These are phyloP conservation scores for Fusarium subtropicale DNA, from an alignment of 2,329 filamentous ascomycete species.

Conservation along the genomic window DNA sequence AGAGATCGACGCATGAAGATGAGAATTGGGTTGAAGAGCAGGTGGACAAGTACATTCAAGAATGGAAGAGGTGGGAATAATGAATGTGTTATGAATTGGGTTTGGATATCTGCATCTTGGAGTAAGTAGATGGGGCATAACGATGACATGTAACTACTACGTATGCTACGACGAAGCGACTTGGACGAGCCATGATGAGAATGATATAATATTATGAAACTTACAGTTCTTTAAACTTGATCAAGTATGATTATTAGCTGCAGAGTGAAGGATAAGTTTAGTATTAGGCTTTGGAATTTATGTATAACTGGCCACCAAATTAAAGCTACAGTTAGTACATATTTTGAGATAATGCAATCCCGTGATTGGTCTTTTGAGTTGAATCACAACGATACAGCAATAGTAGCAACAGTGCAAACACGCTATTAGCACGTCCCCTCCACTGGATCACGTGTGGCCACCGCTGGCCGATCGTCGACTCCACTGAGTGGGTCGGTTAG, in stretches of 20 bases:
- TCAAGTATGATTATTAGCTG: no score
- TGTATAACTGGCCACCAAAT: no score
- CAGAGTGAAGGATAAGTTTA: no score
- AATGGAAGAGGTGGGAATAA: constrained; percentile 71
- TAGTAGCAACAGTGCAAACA: not conserved
- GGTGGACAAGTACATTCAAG: constrained; percentile 62
- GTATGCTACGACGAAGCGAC: constrained; percentile 33
- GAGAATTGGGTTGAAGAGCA: constrained; percentile 57
- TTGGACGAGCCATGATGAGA: constrained; percentile 33
- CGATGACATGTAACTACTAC: constrained; percentile 33
- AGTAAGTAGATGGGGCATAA: constrained; percentile 35
- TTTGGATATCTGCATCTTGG: constrained; percentile 35
- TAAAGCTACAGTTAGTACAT: not conserved
- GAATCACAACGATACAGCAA: not conserved
- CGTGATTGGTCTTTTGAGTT: not conserved
- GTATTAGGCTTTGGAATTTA: no score
- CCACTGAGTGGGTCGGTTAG: constrained; percentile 50
- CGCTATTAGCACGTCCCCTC: constrained; percentile 1
- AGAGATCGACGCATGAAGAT: constrained; percentile 50
- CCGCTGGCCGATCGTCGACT: not conserved
- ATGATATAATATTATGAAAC: constrained; percentile 27
- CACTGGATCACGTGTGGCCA: not conserved
- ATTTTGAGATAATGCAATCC: not conserved
- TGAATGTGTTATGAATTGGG: constrained; percentile 42
- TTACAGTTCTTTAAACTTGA: not conserved